A percentile compares a stretch with the other conserved stretches of the same genome.
Evolutionary conservation across 352 stramenopile genomes (phyloP).

Genomic region (Globisporangium middletonii): DNA sequence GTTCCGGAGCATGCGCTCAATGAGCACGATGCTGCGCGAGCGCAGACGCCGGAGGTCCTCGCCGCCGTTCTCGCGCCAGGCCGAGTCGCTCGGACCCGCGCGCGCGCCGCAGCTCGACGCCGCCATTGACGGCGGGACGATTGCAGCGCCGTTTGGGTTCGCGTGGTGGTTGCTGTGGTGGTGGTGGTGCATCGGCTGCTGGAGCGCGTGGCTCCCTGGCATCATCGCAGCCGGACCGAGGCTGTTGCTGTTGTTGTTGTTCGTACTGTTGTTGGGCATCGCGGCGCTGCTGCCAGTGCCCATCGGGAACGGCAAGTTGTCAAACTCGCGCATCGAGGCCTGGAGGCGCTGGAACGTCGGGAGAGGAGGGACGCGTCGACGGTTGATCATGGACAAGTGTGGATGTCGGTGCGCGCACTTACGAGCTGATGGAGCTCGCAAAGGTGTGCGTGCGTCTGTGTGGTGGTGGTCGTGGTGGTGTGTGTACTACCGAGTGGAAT

Average conservation of each 20-base stretch:
- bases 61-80: conserved; percentile 9
- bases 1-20: conserved; percentile 56
- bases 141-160: conserved; percentile 8
- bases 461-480: background rate
- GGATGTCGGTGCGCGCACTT: background rate
- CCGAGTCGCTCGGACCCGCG: background rate
- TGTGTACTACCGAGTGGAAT: conserved; percentile 1
- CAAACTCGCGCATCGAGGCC: conserved; percentile 42
- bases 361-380: conserved; percentile 11
- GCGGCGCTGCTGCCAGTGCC: conserved; percentile 11
- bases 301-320: conserved; percentile 19
- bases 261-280: conserved; percentile 4
- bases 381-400: conserved; percentile 41
- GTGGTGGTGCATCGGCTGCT: conserved; percentile 5
- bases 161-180: background rate
- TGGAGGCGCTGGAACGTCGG: conserved; percentile 49
- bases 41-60: conserved; percentile 32
- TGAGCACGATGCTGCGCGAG: conserved; percentile 42
- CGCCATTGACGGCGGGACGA: conserved; percentile 2
- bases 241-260: conserved; percentile 11
- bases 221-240: background rate
- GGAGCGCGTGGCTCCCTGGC: background rate
- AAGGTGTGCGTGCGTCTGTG: background rate
- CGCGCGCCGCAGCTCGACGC: conserved; percentile 4
- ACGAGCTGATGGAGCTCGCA: background rate